These are phyloP conservation scores for Phytophthora cryptogea DNA, from an alignment of 352 stramenopile genomes.

Conservation along the genomic window DNA sequence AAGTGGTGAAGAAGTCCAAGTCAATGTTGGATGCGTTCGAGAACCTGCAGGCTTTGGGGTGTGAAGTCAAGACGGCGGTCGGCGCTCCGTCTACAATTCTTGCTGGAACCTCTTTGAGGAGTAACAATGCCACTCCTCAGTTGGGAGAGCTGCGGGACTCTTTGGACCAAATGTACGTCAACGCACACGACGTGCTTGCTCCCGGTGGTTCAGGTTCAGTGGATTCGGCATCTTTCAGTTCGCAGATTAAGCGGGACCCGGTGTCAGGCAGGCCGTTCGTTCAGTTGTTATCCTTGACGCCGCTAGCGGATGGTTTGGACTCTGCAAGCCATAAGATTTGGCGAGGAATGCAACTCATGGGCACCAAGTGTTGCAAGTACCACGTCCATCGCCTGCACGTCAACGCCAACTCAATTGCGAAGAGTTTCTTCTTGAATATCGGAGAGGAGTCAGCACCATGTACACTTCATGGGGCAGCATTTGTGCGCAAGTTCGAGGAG, in stretches of 20 bases:
- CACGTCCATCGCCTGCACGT: slow-evolving; percentile 21
- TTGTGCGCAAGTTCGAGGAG: slow-evolving; percentile 23
- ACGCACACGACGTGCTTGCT: slow-evolving; percentile 11
- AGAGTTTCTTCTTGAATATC: slow-evolving; percentile 25
- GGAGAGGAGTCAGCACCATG: background rate
- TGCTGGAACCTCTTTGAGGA: slow-evolving; percentile 13
- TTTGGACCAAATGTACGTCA: slow-evolving; percentile 25
- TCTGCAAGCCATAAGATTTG: slow-evolving; percentile 23
- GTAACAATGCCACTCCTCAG: slow-evolving; percentile 26
- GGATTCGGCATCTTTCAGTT: slow-evolving; percentile 7
- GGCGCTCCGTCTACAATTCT: slow-evolving; percentile 17
- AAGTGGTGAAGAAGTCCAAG: slow-evolving; percentile 19
- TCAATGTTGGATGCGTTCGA: slow-evolving; percentile 18
- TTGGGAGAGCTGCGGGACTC: slow-evolving; percentile 19
- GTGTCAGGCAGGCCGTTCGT: slow-evolving; percentile 10
- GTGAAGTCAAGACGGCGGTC: slow-evolving; percentile 17
- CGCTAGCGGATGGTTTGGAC: slow-evolving; percentile 15
- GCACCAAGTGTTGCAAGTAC: slow-evolving; percentile 14
- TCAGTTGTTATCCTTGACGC: slow-evolving; percentile 18
- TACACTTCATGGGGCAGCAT: slow-evolving; percentile 19
- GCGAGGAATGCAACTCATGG: slow-evolving; percentile 23
- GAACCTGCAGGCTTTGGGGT: slow-evolving; percentile 17
- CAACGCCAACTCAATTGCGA: slow-evolving; percentile 23
- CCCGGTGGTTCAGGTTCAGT: background rate
- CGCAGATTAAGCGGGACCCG: slow-evolving; percentile 23